Evolutionary conservation across 495 filamentous ascomycete species (phyloP).

Genomic region (Cercophora samala): DNA sequence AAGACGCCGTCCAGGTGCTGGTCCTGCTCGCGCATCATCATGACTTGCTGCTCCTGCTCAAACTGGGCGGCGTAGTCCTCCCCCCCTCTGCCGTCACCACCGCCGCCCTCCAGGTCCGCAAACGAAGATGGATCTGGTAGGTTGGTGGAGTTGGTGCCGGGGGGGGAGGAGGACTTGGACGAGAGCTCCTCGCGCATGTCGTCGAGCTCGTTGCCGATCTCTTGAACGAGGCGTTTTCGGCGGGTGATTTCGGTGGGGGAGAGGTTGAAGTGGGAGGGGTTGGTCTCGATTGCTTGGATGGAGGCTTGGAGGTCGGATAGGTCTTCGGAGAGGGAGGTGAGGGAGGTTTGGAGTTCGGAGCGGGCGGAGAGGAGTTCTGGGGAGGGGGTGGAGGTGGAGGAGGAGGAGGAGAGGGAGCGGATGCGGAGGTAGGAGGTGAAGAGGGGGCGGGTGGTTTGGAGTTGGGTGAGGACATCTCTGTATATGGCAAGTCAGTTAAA

Average conservation of each 20-base stretch:
- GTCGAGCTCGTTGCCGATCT: conserved; percentile 83
- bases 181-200: conserved; percentile 82
- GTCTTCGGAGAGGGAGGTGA: conserved; percentile 77
- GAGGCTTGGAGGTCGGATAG: conserved; percentile 85
- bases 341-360: conserved; percentile 71
- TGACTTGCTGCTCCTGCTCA: conserved; percentile 85
- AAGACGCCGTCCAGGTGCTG: conserved; percentile 89
- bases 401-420: conserved; percentile 63
- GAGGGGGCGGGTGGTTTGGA: conserved; percentile 73
- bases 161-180: too few relatives aligned
- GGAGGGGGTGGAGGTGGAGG: conserved; percentile 47
- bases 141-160: conserved; percentile 25
- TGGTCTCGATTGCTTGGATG: conserved; percentile 81
- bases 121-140: conserved; percentile 74
- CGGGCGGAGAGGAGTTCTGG: conserved; percentile 86
- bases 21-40: conserved; percentile 95
- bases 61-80: conserved; percentile 72
- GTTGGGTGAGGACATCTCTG: conserved; percentile 81
- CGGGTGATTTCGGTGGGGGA: conserved; percentile 78
- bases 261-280: conserved; percentile 86
- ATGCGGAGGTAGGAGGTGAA: conserved; percentile 97
- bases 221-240: conserved; percentile 77
- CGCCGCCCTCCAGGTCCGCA: too few relatives aligned
- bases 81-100: conserved; percentile 33
- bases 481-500: neutral